These are phyloP conservation scores for Verticillium albo-atrum DNA, from an alignment of 2,329 filamentous ascomycete species.

Conservation along the genomic window DNA sequence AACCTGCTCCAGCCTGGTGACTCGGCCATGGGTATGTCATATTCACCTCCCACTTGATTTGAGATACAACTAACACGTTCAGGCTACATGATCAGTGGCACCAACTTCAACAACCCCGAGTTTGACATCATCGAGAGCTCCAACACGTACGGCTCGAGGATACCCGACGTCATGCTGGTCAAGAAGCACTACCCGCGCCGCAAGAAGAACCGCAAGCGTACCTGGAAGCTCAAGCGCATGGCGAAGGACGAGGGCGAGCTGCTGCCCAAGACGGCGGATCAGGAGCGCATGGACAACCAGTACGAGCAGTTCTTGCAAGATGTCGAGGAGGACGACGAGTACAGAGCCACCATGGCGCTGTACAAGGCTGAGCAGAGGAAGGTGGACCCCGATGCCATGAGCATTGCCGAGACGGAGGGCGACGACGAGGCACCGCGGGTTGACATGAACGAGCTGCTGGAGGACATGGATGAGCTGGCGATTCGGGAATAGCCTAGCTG, in stretches of 20 bases:
- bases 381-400: conserved; percentile 59
- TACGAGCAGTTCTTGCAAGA: conserved; percentile 97
- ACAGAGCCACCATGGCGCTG: conserved; percentile 76
- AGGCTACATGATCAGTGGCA: conserved; percentile 84
- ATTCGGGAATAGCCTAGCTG: conserved; percentile 48
- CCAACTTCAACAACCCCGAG: conserved; percentile 88
- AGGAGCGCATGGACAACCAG: conserved; percentile 83
- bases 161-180: conserved; percentile 90
- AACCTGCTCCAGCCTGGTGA: conserved; percentile 82
- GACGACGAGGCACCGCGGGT: conserved; percentile 67
- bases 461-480: conserved; percentile 87
- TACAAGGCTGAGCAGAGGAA: conserved; percentile 67
- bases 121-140: conserved; percentile 79
- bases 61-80: neutral
- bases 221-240: conserved; percentile 96
- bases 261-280: conserved; percentile 80
- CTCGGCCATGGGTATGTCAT: conserved; percentile 59
- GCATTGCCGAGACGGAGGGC: conserved; percentile 58
- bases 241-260: conserved; percentile 83
- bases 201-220: conserved; percentile 76
- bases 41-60: too few species aligned
- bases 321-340: conserved; percentile 90
- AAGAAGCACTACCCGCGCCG: conserved; percentile 94
- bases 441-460: conserved; percentile 76
- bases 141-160: conserved; percentile 67